These are phyloP conservation scores for Stygiomarasmius scandens DNA, from an alignment of 1,284 basidiomycete species.

Conservation along the genomic window DNA sequence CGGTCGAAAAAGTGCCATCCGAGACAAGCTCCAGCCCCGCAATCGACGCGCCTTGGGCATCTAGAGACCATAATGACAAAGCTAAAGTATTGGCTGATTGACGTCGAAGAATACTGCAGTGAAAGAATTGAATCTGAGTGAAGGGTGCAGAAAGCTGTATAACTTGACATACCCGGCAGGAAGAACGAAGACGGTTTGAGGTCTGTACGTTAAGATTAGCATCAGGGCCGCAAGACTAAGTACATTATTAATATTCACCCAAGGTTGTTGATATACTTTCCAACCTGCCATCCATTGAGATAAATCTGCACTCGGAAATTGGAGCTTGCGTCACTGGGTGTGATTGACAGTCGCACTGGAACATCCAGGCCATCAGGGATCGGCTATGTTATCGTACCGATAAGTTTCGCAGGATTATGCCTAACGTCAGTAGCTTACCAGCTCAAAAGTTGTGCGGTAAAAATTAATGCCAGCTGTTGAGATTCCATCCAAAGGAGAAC, in stretches of 20 bases:
- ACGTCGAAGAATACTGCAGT: constrained; percentile 40
- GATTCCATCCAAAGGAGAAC: constrained; percentile 38
- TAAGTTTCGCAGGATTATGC: too few species aligned
- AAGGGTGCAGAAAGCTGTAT: background rate
- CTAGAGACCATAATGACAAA: constrained; percentile 51
- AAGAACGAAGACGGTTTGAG: constrained; percentile 50
- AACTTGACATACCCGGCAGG: constrained; percentile 42
- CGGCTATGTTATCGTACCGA: too few species aligned
- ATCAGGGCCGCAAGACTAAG: background rate
- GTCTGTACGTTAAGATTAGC: constrained; percentile 27
- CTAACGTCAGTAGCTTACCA: constrained; percentile 29
- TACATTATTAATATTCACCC: constrained; percentile 32
- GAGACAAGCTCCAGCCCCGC: constrained; percentile 42
- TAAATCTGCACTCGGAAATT: constrained; percentile 55
- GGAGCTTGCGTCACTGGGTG: constrained; percentile 43
- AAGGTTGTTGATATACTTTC: constrained; percentile 53
- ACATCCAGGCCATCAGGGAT: constrained; percentile 44
- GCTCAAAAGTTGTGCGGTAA: constrained; percentile 51
- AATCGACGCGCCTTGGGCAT: constrained; percentile 41
- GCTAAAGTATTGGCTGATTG: constrained; percentile 46
- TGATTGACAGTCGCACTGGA: constrained; percentile 46
- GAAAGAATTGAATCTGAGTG: background rate
- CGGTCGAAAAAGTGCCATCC: constrained; percentile 43
- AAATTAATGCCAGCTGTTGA: constrained; percentile 52
- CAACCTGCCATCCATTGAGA: constrained; percentile 56